Evolutionary conservation across 257 asterid genomes (phyloP).

Genomic region (Nicotiana tabacum): DNA sequence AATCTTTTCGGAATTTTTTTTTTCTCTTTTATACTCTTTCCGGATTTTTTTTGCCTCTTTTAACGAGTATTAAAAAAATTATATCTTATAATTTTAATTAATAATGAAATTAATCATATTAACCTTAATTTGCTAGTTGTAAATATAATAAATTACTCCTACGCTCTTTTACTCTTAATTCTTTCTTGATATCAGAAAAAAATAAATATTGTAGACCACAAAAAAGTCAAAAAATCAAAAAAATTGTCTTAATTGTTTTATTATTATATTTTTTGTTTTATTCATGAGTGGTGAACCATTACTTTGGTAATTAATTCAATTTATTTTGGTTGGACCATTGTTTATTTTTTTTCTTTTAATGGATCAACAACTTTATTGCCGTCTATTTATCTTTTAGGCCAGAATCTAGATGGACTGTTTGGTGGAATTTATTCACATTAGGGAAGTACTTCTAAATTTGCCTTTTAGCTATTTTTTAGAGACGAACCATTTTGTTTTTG

Average conservation of each 20-base stretch:
- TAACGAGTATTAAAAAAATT: too few species aligned
- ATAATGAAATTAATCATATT: too few species aligned
- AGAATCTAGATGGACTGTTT: background rate
- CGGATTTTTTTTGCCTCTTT: too few species aligned
- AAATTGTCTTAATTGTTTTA: background rate
- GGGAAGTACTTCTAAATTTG: background rate
- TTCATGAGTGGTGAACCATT: background rate
- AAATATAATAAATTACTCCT: too few species aligned
- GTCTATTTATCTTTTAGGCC: background rate
- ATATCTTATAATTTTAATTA: too few species aligned
- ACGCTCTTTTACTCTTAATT: too few species aligned
- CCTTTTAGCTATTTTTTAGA: background rate
- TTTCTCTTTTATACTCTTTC: too few species aligned
- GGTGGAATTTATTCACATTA: background rate
- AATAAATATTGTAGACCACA: too few species aligned
- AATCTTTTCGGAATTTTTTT: constrained; percentile 15
- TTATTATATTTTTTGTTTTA: background rate
- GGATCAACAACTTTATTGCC: background rate
- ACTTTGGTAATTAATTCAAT: background rate
- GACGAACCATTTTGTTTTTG: too few species aligned
- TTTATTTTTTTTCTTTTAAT: background rate
- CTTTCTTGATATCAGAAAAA: too few species aligned
- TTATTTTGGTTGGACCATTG: constrained; percentile 11
- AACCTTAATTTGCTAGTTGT: too few species aligned
- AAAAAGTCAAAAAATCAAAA: background rate